Base-by-base conservation (phyloP, 805 yeast species). In the Starmerella cellae region DNA sequence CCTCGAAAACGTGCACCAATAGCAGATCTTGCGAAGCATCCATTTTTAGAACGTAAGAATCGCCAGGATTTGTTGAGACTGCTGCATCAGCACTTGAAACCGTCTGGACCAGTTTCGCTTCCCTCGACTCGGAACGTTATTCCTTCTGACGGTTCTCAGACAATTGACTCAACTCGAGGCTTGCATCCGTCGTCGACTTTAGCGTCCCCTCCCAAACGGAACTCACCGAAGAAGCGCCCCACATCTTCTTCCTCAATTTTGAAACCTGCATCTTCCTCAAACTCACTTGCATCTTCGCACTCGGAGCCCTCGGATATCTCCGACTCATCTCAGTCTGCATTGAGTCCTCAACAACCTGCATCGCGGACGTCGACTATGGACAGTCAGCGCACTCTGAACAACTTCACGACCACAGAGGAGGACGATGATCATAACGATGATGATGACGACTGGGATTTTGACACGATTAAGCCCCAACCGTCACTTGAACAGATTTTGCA, bases 1-100 rank as follows among this genome's bases (percentile, higher is more conserved):
- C 87, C 93, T 22, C 59, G 59, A 13, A 62, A 67, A 35, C 66
- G 98, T 45, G 81, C 88, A 0, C 67, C 70, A 14, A 83, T 94
- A 0, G 62, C 63, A 21, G 68, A 63, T 20, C 65, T 88, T 20
- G 59, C 83, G 39, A 72, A 67, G 44, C 93, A 82, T 56, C 69
- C 68, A 40, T 88, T 79, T 51, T 60, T 79, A 17, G 38, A 21
- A 3, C 36, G 40, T 11, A 44, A 54, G 9, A 39, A 42, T 19
- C 38, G 44, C 5, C 38, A 29, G 23, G 54, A 44, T 35, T 48
- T 54, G 18, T 38, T 47, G n/a, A 23, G 17, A 3, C 31, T 47
- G 6, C 45, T 50, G 17, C 48, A 47, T 20, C 45, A 48, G 34
- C 46, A 43, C 31, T 35, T 31, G 34, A 26, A 26, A 39, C 44